Conservation (phyloP, 208 protist genomes). For the Giardia duodenalis region DNA sequence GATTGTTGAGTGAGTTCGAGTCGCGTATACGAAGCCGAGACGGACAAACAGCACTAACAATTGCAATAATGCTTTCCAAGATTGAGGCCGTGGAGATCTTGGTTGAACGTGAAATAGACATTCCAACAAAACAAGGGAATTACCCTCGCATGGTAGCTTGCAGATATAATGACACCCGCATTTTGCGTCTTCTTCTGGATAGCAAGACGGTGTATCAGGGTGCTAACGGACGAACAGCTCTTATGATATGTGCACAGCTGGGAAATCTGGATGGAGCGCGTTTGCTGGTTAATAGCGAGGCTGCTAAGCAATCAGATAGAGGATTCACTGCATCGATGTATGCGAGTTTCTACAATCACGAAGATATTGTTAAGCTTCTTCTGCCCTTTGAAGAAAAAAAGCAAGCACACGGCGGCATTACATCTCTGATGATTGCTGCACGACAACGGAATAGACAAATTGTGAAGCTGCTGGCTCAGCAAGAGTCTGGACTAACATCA, state of each 20-base stretch:
- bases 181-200: not conserved
- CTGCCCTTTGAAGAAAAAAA: not conserved
- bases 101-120: not conserved
- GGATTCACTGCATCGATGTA: not conserved
- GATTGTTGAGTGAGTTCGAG: not conserved
- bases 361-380: not conserved
- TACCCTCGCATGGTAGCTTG: not conserved
- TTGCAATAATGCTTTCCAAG: not conserved
- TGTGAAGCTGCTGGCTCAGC: not conserved
- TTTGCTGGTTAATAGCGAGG: not conserved
- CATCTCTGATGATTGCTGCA: not conserved
- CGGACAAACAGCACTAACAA: not conserved
- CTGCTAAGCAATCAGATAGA: not conserved
- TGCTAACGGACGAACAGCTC: not conserved
- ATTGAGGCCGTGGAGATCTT: not conserved
- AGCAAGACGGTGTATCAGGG: not conserved
- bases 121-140: not conserved
- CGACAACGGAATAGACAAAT: not conserved
- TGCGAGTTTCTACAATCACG: not conserved
- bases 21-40: not conserved
- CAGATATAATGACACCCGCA: too few relatives aligned
- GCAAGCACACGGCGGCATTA: not conserved
- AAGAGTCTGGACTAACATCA: not conserved
- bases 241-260: not conserved
- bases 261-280: not conserved